Conservation (phyloP, 78 protist genomes). For the Chrysochromulina parva region DNA sequence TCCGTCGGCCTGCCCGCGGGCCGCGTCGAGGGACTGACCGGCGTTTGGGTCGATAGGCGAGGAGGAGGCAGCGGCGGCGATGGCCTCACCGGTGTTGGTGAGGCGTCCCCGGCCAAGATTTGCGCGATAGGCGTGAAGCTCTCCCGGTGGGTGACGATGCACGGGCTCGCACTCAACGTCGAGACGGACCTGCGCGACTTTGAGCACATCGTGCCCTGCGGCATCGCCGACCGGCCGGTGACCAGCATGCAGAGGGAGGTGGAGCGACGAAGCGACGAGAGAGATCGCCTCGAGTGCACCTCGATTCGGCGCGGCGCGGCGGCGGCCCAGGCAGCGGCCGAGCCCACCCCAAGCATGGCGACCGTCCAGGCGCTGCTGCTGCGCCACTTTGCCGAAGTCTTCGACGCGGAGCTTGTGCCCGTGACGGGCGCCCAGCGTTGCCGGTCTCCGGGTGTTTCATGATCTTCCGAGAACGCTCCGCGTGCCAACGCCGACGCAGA, state of each 20-base stretch:
- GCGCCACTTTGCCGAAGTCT: not conserved
- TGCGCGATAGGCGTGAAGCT: conserved; percentile 23
- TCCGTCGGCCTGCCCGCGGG: not conserved
- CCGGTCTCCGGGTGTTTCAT: too few species aligned
- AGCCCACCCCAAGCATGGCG: not conserved
- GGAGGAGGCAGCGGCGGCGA: too few species aligned
- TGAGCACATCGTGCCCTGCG: conserved; percentile 41
- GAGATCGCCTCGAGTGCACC: too few species aligned
- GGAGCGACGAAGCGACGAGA: not conserved
- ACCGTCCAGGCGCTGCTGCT: not conserved
- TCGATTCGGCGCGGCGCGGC: too few species aligned
- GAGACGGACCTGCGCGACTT: not conserved
- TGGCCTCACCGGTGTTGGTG: too few species aligned
- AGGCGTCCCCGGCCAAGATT: not conserved
- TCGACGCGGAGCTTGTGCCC: not conserved
- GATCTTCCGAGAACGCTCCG: too few species aligned
- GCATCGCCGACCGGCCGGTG: not conserved
- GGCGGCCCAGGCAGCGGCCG: not conserved
- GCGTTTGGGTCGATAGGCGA: conserved; percentile 33
- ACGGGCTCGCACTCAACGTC: conserved; percentile 35
- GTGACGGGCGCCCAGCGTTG: not conserved
- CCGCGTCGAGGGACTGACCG: not conserved
- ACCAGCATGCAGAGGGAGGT: not conserved
- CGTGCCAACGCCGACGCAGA: too few species aligned
- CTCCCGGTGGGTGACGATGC: conserved; percentile 27